phyloP scores from a whole-genome alignment of 306 rosid genomes.

The Cicer bijugum region DNA sequence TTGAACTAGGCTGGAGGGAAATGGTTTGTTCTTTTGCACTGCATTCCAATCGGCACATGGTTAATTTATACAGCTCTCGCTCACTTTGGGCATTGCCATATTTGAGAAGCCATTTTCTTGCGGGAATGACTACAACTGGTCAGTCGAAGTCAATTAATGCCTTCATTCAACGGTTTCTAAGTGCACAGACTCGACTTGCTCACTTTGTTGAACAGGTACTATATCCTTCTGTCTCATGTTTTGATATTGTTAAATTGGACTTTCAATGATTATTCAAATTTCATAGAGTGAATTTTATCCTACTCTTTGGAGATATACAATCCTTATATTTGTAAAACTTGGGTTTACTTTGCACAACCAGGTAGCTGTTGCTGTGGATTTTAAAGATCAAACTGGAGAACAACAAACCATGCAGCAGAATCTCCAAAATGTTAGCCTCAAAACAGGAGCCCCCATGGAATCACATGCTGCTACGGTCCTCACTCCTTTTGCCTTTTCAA shows the following conservation, averaged over 20 bases:
- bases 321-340: constrained; percentile 24
- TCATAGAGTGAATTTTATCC: constrained; percentile 19
- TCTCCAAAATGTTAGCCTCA: constrained; percentile 91
- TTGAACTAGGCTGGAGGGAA: constrained; percentile 90
- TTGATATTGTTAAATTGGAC: constrained; percentile 11
- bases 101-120: constrained; percentile 92
- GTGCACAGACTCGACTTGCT: constrained; percentile 91
- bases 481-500: constrained; percentile 90
- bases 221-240: constrained; percentile 27
- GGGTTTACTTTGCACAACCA: constrained; percentile 53
- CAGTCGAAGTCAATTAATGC: constrained; percentile 91
- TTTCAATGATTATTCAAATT: constrained; percentile 18
- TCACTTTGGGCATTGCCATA: constrained; percentile 88
- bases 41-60: constrained; percentile 83
- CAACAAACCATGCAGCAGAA: constrained; percentile 99
- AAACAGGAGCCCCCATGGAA: constrained; percentile 99
- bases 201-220: constrained; percentile 92
- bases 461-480: constrained; percentile 87
- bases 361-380: constrained; percentile 95
- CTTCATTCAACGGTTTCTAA: constrained; percentile 90
- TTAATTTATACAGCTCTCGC: constrained; percentile 75
- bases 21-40: constrained; percentile 88
- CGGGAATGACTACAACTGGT: constrained; percentile 88
- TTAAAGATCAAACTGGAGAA: constrained; percentile 96
- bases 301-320: constrained; percentile 27